A percentile compares a stretch with the other conserved stretches of the same genome.
Conservation (phyloP, 2,329 filamentous ascomycete genomes). For the Tolypocladium sp. region DNA sequence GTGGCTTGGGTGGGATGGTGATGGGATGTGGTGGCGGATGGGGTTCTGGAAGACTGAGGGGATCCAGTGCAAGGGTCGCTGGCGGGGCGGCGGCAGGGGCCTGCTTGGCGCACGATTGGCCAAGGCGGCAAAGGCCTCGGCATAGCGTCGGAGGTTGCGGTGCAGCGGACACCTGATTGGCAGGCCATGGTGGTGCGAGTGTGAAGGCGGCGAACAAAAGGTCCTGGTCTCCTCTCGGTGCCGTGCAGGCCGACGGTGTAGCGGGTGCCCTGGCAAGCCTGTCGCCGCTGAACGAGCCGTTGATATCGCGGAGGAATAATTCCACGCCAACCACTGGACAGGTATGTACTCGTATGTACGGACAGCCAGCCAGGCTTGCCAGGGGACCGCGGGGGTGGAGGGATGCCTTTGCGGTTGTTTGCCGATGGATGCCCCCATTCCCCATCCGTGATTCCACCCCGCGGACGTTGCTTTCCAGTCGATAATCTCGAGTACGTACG, state of each 20-base stretch:
- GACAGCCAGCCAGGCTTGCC: no score
- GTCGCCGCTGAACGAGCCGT: background rate
- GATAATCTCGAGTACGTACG: no score
- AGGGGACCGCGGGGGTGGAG: no score
- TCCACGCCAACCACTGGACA: no score
- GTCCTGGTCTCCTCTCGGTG: background rate
- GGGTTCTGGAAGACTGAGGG: background rate
- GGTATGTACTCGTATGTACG: no score
- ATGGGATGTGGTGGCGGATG: background rate
- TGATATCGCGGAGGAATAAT: no score
- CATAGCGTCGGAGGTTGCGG: background rate
- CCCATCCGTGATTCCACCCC: background rate
- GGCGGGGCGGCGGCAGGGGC: background rate
- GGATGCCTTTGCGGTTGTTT: no score
- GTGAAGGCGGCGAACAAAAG: background rate
- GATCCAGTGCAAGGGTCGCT: background rate
- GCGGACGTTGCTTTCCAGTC: background rate
- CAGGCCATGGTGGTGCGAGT: background rate
- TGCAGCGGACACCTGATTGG: background rate
- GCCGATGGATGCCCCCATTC: background rate
- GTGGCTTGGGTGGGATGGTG: no score
- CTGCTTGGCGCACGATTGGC: background rate
- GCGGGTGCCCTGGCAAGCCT: background rate
- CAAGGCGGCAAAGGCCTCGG: background rate
- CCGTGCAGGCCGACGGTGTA: background rate